A percentile compares a stretch with the other conserved stretches of the same genome.
Evolutionary conservation across 1,284 basidiomycete species (phyloP).

Genomic region (Lignosus rhinocerotis): DNA sequence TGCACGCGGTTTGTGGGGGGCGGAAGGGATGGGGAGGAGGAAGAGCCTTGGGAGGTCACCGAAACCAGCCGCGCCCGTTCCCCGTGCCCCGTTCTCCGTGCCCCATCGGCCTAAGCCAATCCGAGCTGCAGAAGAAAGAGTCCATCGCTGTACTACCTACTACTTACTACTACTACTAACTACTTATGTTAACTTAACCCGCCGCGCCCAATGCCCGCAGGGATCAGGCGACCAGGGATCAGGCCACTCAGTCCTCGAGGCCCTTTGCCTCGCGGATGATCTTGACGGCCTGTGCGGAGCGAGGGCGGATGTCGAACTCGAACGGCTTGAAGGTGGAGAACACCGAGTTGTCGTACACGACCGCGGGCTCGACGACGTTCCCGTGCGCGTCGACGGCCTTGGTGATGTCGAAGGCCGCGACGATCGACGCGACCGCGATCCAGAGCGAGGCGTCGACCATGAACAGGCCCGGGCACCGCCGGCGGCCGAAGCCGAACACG

Average conservation of each 20-base stretch:
- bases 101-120: too few relatives aligned
- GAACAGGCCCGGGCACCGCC: conserved; percentile 47
- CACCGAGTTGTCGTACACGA: conserved; percentile 43
- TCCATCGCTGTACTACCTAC: too few relatives aligned
- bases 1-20: too few relatives aligned
- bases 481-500: conserved; percentile 38
- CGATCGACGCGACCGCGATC: conserved; percentile 46
- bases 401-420: conserved; percentile 44
- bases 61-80: too few relatives aligned
- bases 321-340: conserved; percentile 40
- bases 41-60: too few relatives aligned
- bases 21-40: too few relatives aligned
- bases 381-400: conserved; percentile 45
- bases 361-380: conserved; percentile 38
- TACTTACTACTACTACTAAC: too few relatives aligned
- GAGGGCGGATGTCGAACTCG: conserved; percentile 32
- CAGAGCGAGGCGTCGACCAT: conserved; percentile 49
- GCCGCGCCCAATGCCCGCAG: too few relatives aligned
- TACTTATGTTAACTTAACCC: too few relatives aligned
- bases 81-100: too few relatives aligned
- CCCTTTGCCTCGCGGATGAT: conserved; percentile 27
- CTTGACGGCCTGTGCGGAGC: conserved; percentile 30
- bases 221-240: too few relatives aligned
- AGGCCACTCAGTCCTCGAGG: conserved; percentile 14
- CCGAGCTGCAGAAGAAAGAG: too few relatives aligned